Percentiles rank a stretch among this genome's conserved stretches.
phyloP scores from a whole-genome alignment of 257 asterid genomes.

The Paulownia fortunei region DNA sequence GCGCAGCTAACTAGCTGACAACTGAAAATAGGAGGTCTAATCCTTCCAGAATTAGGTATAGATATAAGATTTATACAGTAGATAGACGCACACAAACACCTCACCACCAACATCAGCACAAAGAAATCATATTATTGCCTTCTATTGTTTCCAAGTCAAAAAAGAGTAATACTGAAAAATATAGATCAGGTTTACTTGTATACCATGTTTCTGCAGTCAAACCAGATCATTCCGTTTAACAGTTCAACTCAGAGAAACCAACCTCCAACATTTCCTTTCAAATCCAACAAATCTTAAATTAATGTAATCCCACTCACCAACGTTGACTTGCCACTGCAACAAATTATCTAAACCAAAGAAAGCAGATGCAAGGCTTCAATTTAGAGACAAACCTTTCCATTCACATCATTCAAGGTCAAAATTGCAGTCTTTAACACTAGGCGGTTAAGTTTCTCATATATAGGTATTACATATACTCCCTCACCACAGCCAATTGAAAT shows the following conservation, averaged over 20 bases:
- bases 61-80: neutral
- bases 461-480: neutral
- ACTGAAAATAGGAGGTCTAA: neutral
- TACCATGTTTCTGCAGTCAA: constrained; percentile 6
- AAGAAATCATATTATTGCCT: neutral
- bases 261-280: neutral
- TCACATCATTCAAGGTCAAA: neutral
- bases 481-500: neutral
- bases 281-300: neutral
- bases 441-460: neutral
- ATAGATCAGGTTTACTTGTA: neutral
- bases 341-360: neutral
- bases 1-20: neutral
- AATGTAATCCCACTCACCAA: neutral
- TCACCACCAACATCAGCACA: neutral
- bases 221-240: neutral
- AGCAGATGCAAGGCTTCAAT: neutral
- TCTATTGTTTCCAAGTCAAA: neutral
- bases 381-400: neutral
- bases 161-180: neutral
- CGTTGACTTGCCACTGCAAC: neutral
- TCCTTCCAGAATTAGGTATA: neutral
- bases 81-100: neutral
- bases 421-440: neutral
- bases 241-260: neutral